These are phyloP conservation scores for Myxozyma vanderwaltii DNA, from an alignment of 805 yeast genomes.

Conservation along the genomic window DNA sequence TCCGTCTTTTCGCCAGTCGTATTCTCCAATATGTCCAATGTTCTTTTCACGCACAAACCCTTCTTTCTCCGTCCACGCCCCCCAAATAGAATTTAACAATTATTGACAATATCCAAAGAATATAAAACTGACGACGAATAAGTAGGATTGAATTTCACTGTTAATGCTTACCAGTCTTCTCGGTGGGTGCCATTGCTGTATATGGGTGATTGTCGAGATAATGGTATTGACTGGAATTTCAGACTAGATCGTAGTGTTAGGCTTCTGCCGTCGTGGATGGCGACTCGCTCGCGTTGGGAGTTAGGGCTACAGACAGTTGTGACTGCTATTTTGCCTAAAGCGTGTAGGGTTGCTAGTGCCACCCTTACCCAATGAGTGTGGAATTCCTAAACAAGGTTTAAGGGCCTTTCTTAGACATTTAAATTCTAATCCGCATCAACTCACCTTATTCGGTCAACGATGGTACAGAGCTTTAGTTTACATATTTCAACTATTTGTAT, in stretches of 20 bases:
- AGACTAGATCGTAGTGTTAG: not conserved
- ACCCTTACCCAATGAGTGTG: conserved; percentile 1
- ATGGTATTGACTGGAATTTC: not conserved
- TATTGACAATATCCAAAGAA: not conserved
- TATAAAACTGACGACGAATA: not conserved
- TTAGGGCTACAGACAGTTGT: conserved; percentile 1
- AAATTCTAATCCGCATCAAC: not conserved
- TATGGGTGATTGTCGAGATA: not conserved
- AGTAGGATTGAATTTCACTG: not conserved
- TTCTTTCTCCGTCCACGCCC: not conserved
- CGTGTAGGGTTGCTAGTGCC: not conserved
- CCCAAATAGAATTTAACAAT: not conserved
- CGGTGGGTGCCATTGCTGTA: conserved; percentile 30
- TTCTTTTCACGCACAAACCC: not conserved
- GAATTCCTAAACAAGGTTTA: too few relatives aligned
- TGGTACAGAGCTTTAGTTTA: too few relatives aligned
- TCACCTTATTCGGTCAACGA: too few relatives aligned
- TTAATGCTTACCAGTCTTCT: conserved; percentile 30
- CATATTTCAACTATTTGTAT: too few relatives aligned
- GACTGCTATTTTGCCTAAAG: conserved; percentile 1
- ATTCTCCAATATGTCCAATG: not conserved
- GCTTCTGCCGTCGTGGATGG: too few relatives aligned
- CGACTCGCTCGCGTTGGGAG: not conserved
- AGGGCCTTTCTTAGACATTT: not conserved
- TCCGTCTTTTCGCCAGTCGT: not conserved